Base-by-base conservation (phyloP, 202 grass and related monocot species). In the Dendrocalamus latiflorus region DNA sequence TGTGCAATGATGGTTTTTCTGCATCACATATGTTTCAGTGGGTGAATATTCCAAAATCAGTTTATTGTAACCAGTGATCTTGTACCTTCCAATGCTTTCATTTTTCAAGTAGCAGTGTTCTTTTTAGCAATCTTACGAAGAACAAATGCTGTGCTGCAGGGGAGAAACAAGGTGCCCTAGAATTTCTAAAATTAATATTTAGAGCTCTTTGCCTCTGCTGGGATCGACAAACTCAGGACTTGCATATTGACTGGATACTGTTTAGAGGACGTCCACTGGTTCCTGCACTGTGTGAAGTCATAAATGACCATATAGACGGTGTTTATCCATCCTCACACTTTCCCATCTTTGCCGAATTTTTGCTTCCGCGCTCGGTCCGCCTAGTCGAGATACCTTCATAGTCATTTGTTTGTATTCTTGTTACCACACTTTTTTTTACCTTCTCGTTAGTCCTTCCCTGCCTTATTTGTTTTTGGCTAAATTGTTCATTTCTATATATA, bases 171-270 rank as follows among this genome's bases (percentile, higher is more conserved):
- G 96, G 93, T 77, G 93, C 93, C 6, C 30, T 93, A 60, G 96
- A 98, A 74, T 98, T 98, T 82, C 83, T 98, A 47, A 98, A 98
- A 85, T 77, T 98, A 90, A 87, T 98, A 83, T 98, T 98, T 64
- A 88, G 96, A 89, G 91, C 96, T 72, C 87, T 98, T 66, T 98
- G 96, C 79, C 83, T 98, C 45, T 98, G 93, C 62, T 98, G 96
- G 96, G 96, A 98, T 77, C 89, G 96, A 65, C 96, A 98, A 57
- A 98, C 96, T 63, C 96, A 98, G 61, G 96, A 98, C 83, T 86
- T 98, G 84, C 96, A 95, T 66, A 81, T 98, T 43, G 96, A 98
- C n/a, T n/a, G n/a, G n/a, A n/a, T n/a, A n/a, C n/a, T n/a, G n/a
- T n/a, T n/a, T n/a, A n/a, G n/a, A n/a, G n/a, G n/a, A n/a, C n/a